These are phyloP conservation scores for Daldinia sp. DNA, from an alignment of 2,329 filamentous ascomycete species.

Conservation along the genomic window DNA sequence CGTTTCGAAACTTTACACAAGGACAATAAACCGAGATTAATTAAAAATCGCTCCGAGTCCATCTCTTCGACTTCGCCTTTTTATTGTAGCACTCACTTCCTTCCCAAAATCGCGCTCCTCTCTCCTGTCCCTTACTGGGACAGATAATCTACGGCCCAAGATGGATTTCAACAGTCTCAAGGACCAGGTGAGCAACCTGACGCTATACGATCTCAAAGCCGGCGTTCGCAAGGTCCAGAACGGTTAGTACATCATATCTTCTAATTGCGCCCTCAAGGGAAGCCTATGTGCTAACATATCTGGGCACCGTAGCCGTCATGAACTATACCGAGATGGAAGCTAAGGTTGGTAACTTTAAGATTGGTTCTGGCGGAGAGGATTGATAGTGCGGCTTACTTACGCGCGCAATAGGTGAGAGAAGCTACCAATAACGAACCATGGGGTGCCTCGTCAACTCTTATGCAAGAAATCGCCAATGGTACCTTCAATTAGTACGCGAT, in stretches of 20 bases:
- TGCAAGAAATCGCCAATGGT: slow-evolving; percentile 98
- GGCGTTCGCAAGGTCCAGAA: slow-evolving; percentile 95
- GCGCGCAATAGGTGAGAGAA: slow-evolving; percentile 77
- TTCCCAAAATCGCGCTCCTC: slow-evolving; percentile 3
- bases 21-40: not conserved
- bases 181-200: slow-evolving; percentile 88
- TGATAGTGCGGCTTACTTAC: slow-evolving; percentile 6
- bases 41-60: not conserved
- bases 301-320: slow-evolving; percentile 79
- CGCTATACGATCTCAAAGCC: slow-evolving; percentile 94
- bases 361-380: slow-evolving; percentile 1
- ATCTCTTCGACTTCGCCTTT: not conserved
- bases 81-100: not conserved
- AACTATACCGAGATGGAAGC: slow-evolving; percentile 96
- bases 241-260: slow-evolving; percentile 69
- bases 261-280: not conserved
- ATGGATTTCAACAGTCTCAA: slow-evolving; percentile 91
- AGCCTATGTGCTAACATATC: slow-evolving; percentile 5
- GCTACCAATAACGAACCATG: slow-evolving; percentile 99
- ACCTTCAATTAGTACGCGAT: slow-evolving; percentile 93
- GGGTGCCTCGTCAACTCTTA: slow-evolving; percentile 82
- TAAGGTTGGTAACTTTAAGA: slow-evolving; percentile 56
- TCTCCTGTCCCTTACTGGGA: slow-evolving; percentile 18
- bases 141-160: slow-evolving; percentile 42
- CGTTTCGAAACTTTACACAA: slow-evolving; percentile 1